Conservation (phyloP, 2,329 filamentous ascomycete species). For the Ceratocystis alfenasii region DNA sequence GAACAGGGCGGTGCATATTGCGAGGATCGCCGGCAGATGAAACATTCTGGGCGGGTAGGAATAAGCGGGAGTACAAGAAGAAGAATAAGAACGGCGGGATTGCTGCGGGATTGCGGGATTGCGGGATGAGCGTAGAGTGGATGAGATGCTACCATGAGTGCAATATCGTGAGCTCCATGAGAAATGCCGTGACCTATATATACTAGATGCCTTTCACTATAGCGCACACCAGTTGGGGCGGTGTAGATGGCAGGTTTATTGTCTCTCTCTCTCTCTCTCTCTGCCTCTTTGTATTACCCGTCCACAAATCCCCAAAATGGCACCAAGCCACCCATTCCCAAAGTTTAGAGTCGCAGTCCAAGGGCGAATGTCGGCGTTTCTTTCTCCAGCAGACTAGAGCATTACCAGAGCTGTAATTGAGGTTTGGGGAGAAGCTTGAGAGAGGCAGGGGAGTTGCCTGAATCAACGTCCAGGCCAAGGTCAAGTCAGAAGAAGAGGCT, state of each 20-base stretch:
- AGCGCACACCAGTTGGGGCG: neutral
- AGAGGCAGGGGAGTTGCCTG: neutral
- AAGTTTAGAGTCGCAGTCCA: slow-evolving; percentile 1
- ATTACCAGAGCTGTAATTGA: neutral
- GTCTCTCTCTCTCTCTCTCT: neutral
- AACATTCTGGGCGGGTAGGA: neutral
- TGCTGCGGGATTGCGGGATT: neutral
- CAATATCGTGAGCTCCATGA: neutral
- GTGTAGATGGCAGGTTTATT: neutral
- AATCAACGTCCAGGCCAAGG: neutral
- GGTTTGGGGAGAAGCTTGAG: neutral
- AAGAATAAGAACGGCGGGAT: neutral
- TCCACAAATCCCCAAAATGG: neutral
- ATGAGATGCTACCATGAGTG: neutral
- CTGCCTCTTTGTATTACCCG: neutral
- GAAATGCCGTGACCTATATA: neutral
- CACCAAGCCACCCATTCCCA: neutral
- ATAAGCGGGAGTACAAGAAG: neutral
- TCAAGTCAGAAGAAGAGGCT: neutral
- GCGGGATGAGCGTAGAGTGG: neutral
- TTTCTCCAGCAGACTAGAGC: neutral
- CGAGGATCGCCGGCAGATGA: slow-evolving; percentile 6
- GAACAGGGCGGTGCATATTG: slow-evolving; percentile 5
- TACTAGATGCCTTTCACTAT: neutral
- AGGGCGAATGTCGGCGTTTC: slow-evolving; percentile 13